Evolutionary conservation across 306 rosid genomes (phyloP).

Genomic region (Clitoria ternatea): DNA sequence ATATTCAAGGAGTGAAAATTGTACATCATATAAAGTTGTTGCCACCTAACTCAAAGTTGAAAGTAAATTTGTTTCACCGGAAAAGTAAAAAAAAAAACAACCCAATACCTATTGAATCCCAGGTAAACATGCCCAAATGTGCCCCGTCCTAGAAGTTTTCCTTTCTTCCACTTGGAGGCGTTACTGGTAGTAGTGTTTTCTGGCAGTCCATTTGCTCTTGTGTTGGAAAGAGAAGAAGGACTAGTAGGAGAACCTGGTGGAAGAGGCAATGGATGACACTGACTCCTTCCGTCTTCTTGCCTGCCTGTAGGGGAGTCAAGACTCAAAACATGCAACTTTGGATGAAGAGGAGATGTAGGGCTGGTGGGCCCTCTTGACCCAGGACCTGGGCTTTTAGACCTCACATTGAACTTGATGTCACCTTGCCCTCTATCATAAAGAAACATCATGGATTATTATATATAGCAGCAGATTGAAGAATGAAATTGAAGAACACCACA

Average conservation of each 20-base stretch:
- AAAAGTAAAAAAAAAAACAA: slow-evolving; percentile 4
- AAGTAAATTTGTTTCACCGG: not conserved
- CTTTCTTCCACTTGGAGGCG: slow-evolving; percentile 80
- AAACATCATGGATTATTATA: slow-evolving; percentile 30
- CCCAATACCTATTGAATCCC: slow-evolving; percentile 81
- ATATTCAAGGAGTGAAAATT: slow-evolving; percentile 8
- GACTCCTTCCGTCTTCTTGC: slow-evolving; percentile 75
- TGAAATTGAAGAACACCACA: slow-evolving; percentile 3
- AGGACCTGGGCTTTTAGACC: slow-evolving; percentile 79
- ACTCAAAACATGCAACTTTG: slow-evolving; percentile 44
- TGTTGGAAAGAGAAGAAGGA: slow-evolving; percentile 55
- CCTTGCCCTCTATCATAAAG: slow-evolving; percentile 50
- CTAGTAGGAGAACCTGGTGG: slow-evolving; percentile 96
- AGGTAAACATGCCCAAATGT: slow-evolving; percentile 94
- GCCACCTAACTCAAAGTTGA: slow-evolving; percentile 1
- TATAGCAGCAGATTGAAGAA: slow-evolving; percentile 9
- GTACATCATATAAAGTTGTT: slow-evolving; percentile 5
- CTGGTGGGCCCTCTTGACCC: slow-evolving; percentile 82
- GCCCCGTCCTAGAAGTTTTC: slow-evolving; percentile 94
- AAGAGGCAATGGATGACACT: slow-evolving; percentile 80
- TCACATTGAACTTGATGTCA: slow-evolving; percentile 48
- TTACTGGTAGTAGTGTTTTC: slow-evolving; percentile 39
- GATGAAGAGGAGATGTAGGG: slow-evolving; percentile 89
- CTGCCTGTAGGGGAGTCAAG: slow-evolving; percentile 72
- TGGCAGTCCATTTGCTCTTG: slow-evolving; percentile 26